phyloP scores from a whole-genome alignment of 1,284 basidiomycete genomes.

The Entoloma clypeatum region DNA sequence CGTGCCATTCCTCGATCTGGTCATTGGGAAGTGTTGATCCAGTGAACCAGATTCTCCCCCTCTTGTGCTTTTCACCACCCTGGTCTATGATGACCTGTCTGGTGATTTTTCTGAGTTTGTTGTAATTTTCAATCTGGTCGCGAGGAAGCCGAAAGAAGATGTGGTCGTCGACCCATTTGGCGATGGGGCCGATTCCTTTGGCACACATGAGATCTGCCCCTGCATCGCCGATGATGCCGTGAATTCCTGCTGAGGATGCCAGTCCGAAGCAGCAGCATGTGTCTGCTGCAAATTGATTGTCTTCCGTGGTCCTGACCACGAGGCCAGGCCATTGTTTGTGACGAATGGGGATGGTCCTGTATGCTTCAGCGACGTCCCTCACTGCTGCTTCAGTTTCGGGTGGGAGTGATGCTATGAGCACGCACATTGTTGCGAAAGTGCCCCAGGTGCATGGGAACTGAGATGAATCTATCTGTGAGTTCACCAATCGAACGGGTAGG shows the following conservation, averaged over 20 bases:
- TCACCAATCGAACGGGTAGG: slow-evolving; percentile 28
- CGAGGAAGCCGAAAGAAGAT: slow-evolving; percentile 30
- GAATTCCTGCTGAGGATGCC: slow-evolving; percentile 27
- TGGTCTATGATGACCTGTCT: slow-evolving; percentile 7
- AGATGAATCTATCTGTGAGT: slow-evolving; percentile 29
- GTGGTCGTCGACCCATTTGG: slow-evolving; percentile 41
- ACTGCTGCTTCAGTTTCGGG: slow-evolving; percentile 33
- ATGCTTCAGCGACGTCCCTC: slow-evolving; percentile 31
- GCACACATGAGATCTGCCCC: slow-evolving; percentile 26
- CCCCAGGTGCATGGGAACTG: slow-evolving; percentile 39
- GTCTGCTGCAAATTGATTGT: slow-evolving; percentile 27
- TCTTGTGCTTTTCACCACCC: slow-evolving; percentile 21
- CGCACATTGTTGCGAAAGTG: slow-evolving; percentile 28
- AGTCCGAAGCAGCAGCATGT: slow-evolving; percentile 30
- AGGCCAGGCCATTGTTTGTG: slow-evolving; percentile 32
- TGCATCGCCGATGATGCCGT: slow-evolving; percentile 29
- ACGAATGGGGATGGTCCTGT: slow-evolving; percentile 31
- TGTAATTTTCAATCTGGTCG: slow-evolving; percentile 21
- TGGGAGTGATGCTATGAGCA: slow-evolving; percentile 28
- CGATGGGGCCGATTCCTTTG: slow-evolving; percentile 30
- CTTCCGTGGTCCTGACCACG: slow-evolving; percentile 23
- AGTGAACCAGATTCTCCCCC: slow-evolving; percentile 29
- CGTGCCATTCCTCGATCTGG: too few species aligned
- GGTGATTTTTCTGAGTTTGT: slow-evolving; percentile 16
- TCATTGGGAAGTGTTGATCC: too few species aligned